A percentile compares a stretch with the other conserved stretches of the same genome.
These are phyloP conservation scores for Heterobasidion occidentale DNA, from an alignment of 1,284 basidiomycete genomes.

Conservation along the genomic window DNA sequence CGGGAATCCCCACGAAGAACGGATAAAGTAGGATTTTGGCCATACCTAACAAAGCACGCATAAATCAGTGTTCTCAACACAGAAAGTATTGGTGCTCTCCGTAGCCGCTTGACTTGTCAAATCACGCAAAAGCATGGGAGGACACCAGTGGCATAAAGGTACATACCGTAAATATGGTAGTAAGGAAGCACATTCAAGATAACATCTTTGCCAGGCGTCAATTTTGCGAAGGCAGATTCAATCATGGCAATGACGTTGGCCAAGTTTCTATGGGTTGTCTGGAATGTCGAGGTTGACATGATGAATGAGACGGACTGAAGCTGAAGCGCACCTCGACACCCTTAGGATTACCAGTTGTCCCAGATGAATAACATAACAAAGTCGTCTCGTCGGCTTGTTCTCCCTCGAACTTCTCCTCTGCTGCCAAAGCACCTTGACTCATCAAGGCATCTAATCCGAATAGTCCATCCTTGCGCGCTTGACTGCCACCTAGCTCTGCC, in stretches of 20 bases:
- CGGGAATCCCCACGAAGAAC: conserved; percentile 46
- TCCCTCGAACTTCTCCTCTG: conserved; percentile 22
- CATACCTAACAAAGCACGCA: conserved; percentile 22
- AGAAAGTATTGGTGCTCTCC: neutral
- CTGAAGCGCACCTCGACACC: conserved; percentile 26
- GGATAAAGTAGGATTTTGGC: conserved; percentile 57
- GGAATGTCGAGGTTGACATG: neutral
- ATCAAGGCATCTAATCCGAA: neutral
- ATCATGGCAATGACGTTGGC: conserved; percentile 22
- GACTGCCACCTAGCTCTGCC: conserved; percentile 8
- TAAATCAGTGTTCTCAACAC: neutral
- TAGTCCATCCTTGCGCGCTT: neutral
- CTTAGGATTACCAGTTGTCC: conserved; percentile 36
- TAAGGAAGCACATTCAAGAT: conserved; percentile 41
- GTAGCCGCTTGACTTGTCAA: too few relatives aligned
- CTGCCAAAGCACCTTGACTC: conserved; percentile 12
- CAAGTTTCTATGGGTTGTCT: conserved; percentile 40
- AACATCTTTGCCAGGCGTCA: conserved; percentile 24
- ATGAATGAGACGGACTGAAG: neutral
- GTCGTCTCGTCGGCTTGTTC: conserved; percentile 23
- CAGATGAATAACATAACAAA: conserved; percentile 44
- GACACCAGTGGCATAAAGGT: neutral
- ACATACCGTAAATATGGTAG: conserved; percentile 44
- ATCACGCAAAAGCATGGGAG: too few relatives aligned
- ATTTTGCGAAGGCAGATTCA: conserved; percentile 12